Evolutionary conservation across 495 filamentous ascomycete species (phyloP), one percentile per base, ranked within the genome.

Genomic region (Aspergillus coremiiformis): DNA sequence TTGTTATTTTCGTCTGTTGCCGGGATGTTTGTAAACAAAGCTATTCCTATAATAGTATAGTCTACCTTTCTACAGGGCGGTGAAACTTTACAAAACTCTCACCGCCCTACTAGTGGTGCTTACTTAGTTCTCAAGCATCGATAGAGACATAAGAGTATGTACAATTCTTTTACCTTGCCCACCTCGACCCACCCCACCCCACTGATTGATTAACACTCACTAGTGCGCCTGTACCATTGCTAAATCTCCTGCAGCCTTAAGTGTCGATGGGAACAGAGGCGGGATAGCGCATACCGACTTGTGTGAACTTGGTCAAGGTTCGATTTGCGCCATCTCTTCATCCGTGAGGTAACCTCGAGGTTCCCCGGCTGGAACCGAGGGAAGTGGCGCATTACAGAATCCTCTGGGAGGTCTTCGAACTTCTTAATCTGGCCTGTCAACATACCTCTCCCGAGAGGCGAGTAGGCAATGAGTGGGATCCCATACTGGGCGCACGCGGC

Each of bases 281-380:
- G 0, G 52, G 52, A 19, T 32, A 54, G 21, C 52, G 30, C 45
- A 30, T 26, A 0, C 44, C 52, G 4, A 20, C 37, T 12, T 41
- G 33, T 0, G 45, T 45, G 17, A 48, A 49, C 17, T 35, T 19
- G 14, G 42, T 24, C 24, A 58, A 46, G 39, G 50, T 74, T 79
- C 66, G 30, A 84, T 77, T 53, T 71, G 64, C 17, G 58, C 58
- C 65, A 78, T 59, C 58, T 83, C 80, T n/a, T n/a, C n/a, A n/a
- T n/a, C n/a, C n/a, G n/a, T n/a, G n/a, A n/a, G n/a, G n/a, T n/a
- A n/a, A n/a, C n/a, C n/a, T n/a, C n/a, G n/a, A n/a, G n/a, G 57
- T 78, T 81, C 21, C 79, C 87, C 6, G 75, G 72, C 51, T 74
- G 66, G 68, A 89, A 92, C 23, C 84, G 77, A 3, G 86, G 86